phyloP scores from a whole-genome alignment of 345 rosid genomes.

The Noccaea bulbosa region DNA sequence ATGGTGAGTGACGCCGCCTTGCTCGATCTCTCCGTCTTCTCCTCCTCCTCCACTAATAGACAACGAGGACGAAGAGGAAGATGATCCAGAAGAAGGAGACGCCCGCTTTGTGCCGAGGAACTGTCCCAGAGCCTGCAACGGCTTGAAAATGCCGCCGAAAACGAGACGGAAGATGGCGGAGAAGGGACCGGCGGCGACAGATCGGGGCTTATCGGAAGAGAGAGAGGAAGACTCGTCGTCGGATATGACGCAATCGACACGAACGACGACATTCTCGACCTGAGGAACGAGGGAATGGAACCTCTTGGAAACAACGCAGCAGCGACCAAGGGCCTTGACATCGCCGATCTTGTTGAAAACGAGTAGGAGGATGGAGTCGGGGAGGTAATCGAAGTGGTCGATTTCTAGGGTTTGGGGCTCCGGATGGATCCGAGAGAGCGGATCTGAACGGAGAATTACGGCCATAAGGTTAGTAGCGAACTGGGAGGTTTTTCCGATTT shows the following conservation, averaged over 20 bases:
- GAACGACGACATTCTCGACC: conserved; percentile 84
- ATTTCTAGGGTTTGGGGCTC: conserved; percentile 35
- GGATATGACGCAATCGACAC: conserved; percentile 94
- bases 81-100: background rate
- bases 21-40: conserved; percentile 69
- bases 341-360: conserved; percentile 89
- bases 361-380: conserved; percentile 73
- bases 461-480: conserved; percentile 20
- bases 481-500: background rate
- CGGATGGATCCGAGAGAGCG: conserved; percentile 55
- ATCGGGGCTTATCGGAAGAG: conserved; percentile 60
- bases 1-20: conserved; percentile 91
- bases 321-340: conserved; percentile 88
- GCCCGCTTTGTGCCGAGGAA: conserved; percentile 58
- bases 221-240: conserved; percentile 53
- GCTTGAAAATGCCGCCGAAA: conserved; percentile 64
- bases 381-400: conserved; percentile 89
- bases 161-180: conserved; percentile 54
- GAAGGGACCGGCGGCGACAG: conserved; percentile 25
- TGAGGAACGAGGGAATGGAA: conserved; percentile 79
- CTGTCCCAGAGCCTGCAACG: conserved; percentile 72
- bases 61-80: conserved; percentile 16
- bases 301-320: conserved; percentile 80
- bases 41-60: conserved; percentile 51
- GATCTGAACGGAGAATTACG: conserved; percentile 55